These are phyloP conservation scores for Globisporangium spinosum DNA, from an alignment of 352 stramenopile species.

Conservation along the genomic window DNA sequence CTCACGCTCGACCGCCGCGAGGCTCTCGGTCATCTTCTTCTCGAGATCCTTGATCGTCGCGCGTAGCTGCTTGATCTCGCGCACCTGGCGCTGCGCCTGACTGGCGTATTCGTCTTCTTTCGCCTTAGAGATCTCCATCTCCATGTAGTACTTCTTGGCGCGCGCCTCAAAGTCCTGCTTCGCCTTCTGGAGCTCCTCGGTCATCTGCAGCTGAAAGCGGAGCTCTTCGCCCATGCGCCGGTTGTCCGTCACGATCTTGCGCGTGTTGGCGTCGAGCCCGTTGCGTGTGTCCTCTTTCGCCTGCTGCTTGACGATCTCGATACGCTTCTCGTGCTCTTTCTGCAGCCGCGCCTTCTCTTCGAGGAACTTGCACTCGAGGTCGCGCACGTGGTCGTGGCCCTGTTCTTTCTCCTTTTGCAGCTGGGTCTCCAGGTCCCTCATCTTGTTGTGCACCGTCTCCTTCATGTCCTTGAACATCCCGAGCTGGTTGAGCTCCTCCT, in stretches of 20 bases:
- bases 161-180: slow-evolving; percentile 64
- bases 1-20: slow-evolving; percentile 68
- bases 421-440: slow-evolving; percentile 59
- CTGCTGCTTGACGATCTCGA: slow-evolving; percentile 83
- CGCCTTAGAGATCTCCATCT: slow-evolving; percentile 72
- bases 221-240: slow-evolving; percentile 91
- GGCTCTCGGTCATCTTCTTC: slow-evolving; percentile 60
- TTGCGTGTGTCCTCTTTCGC: slow-evolving; percentile 88
- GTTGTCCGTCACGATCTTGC: slow-evolving; percentile 91
- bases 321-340: slow-evolving; percentile 85
- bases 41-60: slow-evolving; percentile 72
- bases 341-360: slow-evolving; percentile 80
- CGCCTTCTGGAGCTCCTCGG: slow-evolving; percentile 84
- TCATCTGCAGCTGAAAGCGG: slow-evolving; percentile 90
- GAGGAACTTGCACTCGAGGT: slow-evolving; percentile 86
- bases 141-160: slow-evolving; percentile 54
- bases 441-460: slow-evolving; percentile 48
- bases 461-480: slow-evolving; percentile 71
- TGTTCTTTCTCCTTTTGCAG: slow-evolving; percentile 54
- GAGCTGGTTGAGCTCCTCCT: slow-evolving; percentile 64
- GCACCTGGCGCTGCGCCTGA: slow-evolving; percentile 68
- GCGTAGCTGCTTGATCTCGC: slow-evolving; percentile 72
- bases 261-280: slow-evolving; percentile 86
- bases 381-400: slow-evolving; percentile 46
- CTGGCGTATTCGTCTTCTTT: slow-evolving; percentile 89